phyloP scores from a whole-genome alignment of 345 rosid species.

The Chamaenerion angustifolium region DNA sequence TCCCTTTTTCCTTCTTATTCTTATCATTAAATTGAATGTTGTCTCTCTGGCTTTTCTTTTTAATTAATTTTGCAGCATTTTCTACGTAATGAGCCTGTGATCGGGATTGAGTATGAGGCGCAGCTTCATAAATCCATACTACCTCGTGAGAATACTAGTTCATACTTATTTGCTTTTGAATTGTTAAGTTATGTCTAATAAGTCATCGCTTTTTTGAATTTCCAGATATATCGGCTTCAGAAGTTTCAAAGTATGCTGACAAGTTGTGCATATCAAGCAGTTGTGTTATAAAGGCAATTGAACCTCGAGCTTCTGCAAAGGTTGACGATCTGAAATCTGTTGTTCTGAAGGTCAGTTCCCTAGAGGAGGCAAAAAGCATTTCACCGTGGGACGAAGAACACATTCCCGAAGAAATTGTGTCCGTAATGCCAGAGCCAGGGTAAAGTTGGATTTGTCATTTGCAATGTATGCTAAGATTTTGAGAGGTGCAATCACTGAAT shows the following conservation, averaged over 20 bases:
- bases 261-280: slow-evolving; percentile 58
- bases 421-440: slow-evolving; percentile 63
- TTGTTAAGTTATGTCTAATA: background rate
- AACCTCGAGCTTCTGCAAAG: slow-evolving; percentile 55
- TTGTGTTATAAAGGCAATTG: slow-evolving; percentile 74
- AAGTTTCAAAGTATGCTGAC: slow-evolving; percentile 67
- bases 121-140: slow-evolving; percentile 80
- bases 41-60: background rate
- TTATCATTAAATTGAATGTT: background rate
- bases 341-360: slow-evolving; percentile 34
- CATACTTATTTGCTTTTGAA: background rate
- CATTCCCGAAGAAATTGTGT: slow-evolving; percentile 75
- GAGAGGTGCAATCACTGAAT: background rate
- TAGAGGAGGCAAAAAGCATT: slow-evolving; percentile 47
- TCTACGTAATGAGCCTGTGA: slow-evolving; percentile 68
- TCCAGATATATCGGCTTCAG: slow-evolving; percentile 61
- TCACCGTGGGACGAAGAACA: slow-evolving; percentile 80
- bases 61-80: slow-evolving; percentile 24
- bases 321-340: slow-evolving; percentile 50
- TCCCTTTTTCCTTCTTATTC: slow-evolving; percentile 4
- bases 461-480: background rate
- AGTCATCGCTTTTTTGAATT: slow-evolving; percentile 7
- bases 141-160: slow-evolving; percentile 48
- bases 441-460: slow-evolving; percentile 18
- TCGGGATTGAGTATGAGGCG: slow-evolving; percentile 79